Evolutionary conservation across 2,329 filamentous ascomycete genomes (phyloP), one percentile per base, ranked within the genome.

Genomic region (Colletotrichum sp.): DNA sequence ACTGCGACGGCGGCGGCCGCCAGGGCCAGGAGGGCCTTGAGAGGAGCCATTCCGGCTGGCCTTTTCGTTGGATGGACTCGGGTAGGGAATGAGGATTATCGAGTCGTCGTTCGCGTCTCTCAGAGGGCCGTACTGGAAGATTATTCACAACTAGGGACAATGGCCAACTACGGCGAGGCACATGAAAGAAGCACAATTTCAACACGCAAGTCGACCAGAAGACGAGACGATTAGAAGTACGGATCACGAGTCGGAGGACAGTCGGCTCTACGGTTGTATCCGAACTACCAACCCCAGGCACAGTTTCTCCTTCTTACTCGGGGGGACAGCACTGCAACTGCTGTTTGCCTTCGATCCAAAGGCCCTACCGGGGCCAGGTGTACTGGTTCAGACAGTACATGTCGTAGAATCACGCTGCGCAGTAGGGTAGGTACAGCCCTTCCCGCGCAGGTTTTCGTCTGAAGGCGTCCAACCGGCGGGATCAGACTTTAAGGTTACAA

Each of bases 11-110:
- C 30, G 44, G 65, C 52, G 36, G 60, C 72, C 76, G 63, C 74
- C 26, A 77, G 74, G 62, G 73, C 76, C 30, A 76, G 34, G 16
- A 77, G 34, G 18, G 70, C 59, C 60, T 60, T 77, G 67, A 76
- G 68, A 57, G 32, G 44, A 52, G 74, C 44, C 74, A 76, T 76
- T 30, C 24, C 62, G 44, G 65, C 63, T 68, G 30, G n/a, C 64
- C 63, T 72, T 44, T 39, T 62, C 21, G 36, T 63, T 13, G 15
- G 26, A 30, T 16, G 28, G 49, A 64, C 70, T 74, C 64, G 49
- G 32, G 24, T 26, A 13, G 36, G 69, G 13, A 28, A 28, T 32
- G 59, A 30, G 7, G 12, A 34, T 55, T 60, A 57, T 62, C 57
- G n/a, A 34, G 55, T 28, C 57, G 44, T 34, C 28, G 57, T 28